Conservation (phyloP, 768 basidiomycete genomes). For the Mycena floridula region DNA sequence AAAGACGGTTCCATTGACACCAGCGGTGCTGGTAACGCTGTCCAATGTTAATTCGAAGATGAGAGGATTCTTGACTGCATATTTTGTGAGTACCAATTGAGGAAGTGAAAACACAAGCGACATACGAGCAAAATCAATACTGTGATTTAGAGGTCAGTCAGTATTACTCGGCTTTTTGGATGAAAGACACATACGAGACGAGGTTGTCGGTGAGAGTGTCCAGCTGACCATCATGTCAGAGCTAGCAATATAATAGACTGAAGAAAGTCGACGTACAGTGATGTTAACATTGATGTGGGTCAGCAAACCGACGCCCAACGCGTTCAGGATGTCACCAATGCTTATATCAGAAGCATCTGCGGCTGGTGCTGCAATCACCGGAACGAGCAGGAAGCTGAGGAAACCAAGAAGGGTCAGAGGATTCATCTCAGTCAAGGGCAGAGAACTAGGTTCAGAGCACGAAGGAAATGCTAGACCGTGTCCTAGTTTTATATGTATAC, state of each 20-base stretch:
- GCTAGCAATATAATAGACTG: not conserved
- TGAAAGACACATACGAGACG: constrained; percentile 22
- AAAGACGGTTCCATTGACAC: constrained; percentile 47
- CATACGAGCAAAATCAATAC: too few species aligned
- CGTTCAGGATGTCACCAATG: constrained; percentile 36
- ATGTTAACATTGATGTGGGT: constrained; percentile 30
- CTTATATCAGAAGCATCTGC: too few species aligned
- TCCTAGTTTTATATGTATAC: too few species aligned
- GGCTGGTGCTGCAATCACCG: too few species aligned
- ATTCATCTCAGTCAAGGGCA: too few species aligned
- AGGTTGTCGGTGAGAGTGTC: constrained; percentile 29
- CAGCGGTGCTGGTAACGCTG: constrained; percentile 33
- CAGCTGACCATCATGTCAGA: constrained; percentile 18
- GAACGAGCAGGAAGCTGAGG: too few species aligned
- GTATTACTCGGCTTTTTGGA: not conserved
- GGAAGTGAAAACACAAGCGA: too few species aligned
- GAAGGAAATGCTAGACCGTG: too few species aligned
- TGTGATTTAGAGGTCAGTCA: too few species aligned
- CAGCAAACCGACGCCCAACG: constrained; percentile 33
- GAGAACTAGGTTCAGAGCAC: too few species aligned
- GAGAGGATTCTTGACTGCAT: constrained; percentile 35
- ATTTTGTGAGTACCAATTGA: too few species aligned
- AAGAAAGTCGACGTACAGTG: constrained; percentile 22
- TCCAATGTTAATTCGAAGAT: constrained; percentile 41
- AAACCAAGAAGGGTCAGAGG: too few species aligned